Base-by-base conservation (phyloP, 257 asterid genomes). In the Rubia yunnanensis region DNA sequence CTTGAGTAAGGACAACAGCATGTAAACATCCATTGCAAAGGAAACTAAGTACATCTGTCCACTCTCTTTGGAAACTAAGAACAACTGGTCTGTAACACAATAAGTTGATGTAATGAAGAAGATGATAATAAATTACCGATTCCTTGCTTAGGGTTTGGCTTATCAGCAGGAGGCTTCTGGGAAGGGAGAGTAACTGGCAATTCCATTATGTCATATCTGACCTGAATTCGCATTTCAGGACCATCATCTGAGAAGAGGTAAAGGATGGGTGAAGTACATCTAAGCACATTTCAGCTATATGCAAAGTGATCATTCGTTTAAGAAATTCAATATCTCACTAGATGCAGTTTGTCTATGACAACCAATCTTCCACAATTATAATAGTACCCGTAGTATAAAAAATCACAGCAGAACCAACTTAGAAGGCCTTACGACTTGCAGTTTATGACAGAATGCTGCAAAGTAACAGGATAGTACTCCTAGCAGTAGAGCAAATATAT, bases 81-180 rank as follows among this genome's bases (percentile, higher is more conserved):
- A n/a, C n/a, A n/a, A 15, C 20, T 44, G 24, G 60, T 26, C 63
- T 28, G 22, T 15, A 70, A 31, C 28, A 56, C 46, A 39, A 22
- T 36, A 7, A 38, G n/a, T 32, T 3, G 13, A n/a, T 62, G 64
- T 14, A 30, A 60, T 38, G 48, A 69, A 55, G 32, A 27, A 59
- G 59, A 36, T 64, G 73, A 72, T 31, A 56, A 52, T 28, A 77
- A 20, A 86, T 81, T 72, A 89, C 99, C 91, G 44, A 92, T 84
- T 63, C 99, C 99, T 80, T 92, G 97, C 71, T 92, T 92, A 56
- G 98, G 97, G 69, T 92, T 92, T 74, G 99, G 97, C 76, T 87
- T 92, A 77, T 92, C 99, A 34, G 89, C 84, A 64, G 81, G 91
- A 75, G 99, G 99, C 77, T 89, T 92, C 73, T 80, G 96, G 60